Conservation (phyloP, 371 early-diverging fungal genomes). For the Mortierella sp. region DNA sequence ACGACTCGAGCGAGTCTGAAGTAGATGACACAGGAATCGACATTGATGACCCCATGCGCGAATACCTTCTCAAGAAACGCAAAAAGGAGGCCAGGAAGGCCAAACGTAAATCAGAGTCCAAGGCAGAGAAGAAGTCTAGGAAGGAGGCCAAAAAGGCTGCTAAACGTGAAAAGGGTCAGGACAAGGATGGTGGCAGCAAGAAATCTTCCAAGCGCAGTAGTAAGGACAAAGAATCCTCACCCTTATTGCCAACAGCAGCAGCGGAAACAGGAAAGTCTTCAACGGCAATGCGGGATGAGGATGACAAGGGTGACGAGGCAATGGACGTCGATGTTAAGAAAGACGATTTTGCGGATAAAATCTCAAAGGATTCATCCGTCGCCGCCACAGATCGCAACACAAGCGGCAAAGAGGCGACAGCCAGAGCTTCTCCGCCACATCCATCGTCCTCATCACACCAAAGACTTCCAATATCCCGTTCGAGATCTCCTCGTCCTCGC, state of each 20-base stretch:
- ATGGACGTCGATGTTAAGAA: neutral
- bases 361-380: neutral
- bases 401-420: neutral
- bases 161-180: conserved; percentile 43
- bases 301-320: neutral
- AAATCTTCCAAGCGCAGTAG: neutral
- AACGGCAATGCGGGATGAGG: neutral
- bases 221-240: neutral
- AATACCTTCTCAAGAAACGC: conserved; percentile 70
- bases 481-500: conserved; percentile 26
- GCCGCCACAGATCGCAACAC: neutral
- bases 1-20: conserved; percentile 42
- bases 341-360: neutral
- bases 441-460: neutral
- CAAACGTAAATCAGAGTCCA: conserved; percentile 58
- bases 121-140: conserved; percentile 44
- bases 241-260: neutral
- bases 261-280: neutral
- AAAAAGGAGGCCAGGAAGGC: conserved; percentile 65
- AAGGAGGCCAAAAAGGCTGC: conserved; percentile 45
- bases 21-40: conserved; percentile 67
- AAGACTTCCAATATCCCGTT: conserved; percentile 11
- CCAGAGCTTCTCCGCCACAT: neutral
- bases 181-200: conserved; percentile 2
- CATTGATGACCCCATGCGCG: conserved; percentile 89